phyloP scores from a whole-genome alignment of 2,329 filamentous ascomycete species.

The Colletotrichum sp. region DNA sequence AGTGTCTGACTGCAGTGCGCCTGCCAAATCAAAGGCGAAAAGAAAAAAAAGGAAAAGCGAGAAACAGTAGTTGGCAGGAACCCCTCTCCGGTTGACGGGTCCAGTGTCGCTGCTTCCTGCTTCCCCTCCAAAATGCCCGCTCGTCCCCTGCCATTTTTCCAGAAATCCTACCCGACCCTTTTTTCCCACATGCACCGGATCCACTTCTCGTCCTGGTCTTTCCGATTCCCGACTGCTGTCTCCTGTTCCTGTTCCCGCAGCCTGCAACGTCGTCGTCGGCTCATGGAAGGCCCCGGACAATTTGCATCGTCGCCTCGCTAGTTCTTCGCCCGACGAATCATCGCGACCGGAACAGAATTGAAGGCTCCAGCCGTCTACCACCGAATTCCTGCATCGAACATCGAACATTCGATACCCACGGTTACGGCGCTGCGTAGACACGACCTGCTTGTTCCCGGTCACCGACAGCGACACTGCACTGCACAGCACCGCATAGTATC shows the following conservation, averaged over 20 bases:
- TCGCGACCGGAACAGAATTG: neutral
- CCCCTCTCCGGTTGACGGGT: neutral
- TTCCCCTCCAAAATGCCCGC: neutral
- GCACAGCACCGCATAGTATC: neutral
- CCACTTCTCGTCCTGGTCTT: neutral
- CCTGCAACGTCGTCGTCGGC: neutral
- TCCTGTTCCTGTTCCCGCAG: neutral
- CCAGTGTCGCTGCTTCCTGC: neutral
- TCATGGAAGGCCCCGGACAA: neutral
- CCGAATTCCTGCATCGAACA: neutral
- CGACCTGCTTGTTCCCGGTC: neutral
- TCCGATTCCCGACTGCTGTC: neutral
- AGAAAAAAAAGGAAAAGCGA: neutral
- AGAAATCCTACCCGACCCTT: neutral
- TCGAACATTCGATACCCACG: neutral
- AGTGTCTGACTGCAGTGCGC: neutral
- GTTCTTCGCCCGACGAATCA: conserved; percentile 6
- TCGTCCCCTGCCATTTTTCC: neutral
- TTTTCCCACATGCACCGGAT: neutral
- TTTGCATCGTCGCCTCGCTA: conserved; percentile 3
- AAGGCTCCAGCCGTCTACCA: neutral
- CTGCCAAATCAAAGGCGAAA: no score
- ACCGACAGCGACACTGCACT: neutral
- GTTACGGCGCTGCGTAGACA: neutral
- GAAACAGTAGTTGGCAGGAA: neutral